These are phyloP conservation scores for Capsicum pubescens DNA, from an alignment of 257 asterid genomes.

Conservation along the genomic window DNA sequence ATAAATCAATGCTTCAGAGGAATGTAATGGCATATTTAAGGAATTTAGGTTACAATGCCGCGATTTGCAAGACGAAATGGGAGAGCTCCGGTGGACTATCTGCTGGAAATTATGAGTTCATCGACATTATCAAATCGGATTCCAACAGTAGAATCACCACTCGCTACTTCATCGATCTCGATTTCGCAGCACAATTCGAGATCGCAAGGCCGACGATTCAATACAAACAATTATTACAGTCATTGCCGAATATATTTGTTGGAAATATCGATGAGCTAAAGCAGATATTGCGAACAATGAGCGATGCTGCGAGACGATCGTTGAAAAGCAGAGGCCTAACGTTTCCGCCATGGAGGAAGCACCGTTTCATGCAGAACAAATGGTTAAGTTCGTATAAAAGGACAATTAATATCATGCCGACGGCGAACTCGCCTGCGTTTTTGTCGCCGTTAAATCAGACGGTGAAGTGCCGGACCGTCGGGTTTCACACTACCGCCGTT, in stretches of 20 bases:
- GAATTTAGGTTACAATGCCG: slow-evolving; percentile 72
- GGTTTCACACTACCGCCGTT: slow-evolving; percentile 54
- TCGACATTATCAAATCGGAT: slow-evolving; percentile 56
- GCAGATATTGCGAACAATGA: slow-evolving; percentile 57
- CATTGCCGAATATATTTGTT: slow-evolving; percentile 60
- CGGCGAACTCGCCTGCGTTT: slow-evolving; percentile 29
- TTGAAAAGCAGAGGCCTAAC: slow-evolving; percentile 60
- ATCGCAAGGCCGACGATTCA: slow-evolving; percentile 73
- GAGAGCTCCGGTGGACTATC: slow-evolving; percentile 66
- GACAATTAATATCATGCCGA: slow-evolving; percentile 50
- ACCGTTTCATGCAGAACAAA: slow-evolving; percentile 82
- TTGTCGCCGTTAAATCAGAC: slow-evolving; percentile 24
- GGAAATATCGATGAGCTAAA: slow-evolving; percentile 59
- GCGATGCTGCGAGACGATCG: slow-evolving; percentile 69
- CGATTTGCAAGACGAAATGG: slow-evolving; percentile 83
- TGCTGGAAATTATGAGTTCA: slow-evolving; percentile 75
- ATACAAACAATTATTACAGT: slow-evolving; percentile 48
- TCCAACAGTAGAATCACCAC: slow-evolving; percentile 26
- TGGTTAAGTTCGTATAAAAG: slow-evolving; percentile 72
- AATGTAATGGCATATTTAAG: slow-evolving; percentile 72
- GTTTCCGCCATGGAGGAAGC: slow-evolving; percentile 86
- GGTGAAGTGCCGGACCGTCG: slow-evolving; percentile 68
- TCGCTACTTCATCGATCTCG: slow-evolving; percentile 65
- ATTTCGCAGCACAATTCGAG: slow-evolving; percentile 67
- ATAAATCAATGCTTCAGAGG: slow-evolving; percentile 44